phyloP scores from a whole-genome alignment of 169 alveolate species.

The Miamiensis avidus region DNA sequence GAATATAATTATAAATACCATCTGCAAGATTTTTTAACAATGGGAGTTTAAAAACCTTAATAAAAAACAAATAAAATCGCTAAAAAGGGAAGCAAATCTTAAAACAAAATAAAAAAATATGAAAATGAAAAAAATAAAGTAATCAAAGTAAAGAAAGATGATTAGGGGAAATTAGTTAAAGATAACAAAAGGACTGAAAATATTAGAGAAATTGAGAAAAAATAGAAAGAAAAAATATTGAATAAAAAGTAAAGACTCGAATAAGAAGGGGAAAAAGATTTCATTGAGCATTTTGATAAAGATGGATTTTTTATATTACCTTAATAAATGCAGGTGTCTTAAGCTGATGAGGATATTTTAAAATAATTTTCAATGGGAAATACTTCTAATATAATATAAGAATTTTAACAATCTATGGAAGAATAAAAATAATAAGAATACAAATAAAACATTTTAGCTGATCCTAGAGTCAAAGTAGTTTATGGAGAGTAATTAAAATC shows the following conservation, averaged over 20 bases:
- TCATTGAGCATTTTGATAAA: conserved; percentile 65
- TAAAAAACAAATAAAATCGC: too few relatives aligned
- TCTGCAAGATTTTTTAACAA: too few relatives aligned
- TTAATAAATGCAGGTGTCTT: conserved; percentile 46
- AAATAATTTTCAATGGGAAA: conserved; percentile 26
- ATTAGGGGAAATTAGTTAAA: background rate
- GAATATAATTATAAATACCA: too few relatives aligned
- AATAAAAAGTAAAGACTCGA: conserved; percentile 35
- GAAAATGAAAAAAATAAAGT: background rate
- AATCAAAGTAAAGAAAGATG: too few relatives aligned
- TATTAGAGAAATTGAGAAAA: conserved; percentile 17
- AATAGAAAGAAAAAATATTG: conserved; percentile 43
- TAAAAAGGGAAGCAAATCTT: too few relatives aligned
- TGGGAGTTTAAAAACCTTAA: background rate
- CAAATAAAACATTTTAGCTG: conserved; percentile 32
- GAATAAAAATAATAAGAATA: conserved; percentile 49
- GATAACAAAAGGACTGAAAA: background rate
- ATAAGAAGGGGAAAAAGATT: conserved; percentile 68
- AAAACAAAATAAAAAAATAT: too few relatives aligned
- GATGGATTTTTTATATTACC: conserved; percentile 62
- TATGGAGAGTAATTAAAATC: conserved; percentile 41
- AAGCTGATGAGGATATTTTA: conserved; percentile 64
- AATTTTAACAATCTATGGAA: conserved; percentile 50
- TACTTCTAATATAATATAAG: conserved; percentile 10
- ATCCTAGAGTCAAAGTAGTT: conserved; percentile 47